These are phyloP conservation scores for Glycyrrhiza uralensis DNA, from an alignment of 306 rosid genomes.

Conservation along the genomic window DNA sequence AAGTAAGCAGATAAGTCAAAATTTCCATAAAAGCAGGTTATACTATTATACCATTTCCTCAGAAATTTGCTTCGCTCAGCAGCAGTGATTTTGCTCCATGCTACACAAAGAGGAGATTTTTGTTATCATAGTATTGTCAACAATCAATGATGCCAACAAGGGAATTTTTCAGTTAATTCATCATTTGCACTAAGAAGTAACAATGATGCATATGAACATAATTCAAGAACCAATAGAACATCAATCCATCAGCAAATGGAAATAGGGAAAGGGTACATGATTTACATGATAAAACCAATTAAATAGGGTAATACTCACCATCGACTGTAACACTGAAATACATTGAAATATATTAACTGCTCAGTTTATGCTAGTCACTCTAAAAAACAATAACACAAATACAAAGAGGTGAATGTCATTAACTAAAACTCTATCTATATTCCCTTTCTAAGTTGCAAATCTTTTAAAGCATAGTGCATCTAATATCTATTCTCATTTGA, in stretches of 20 bases:
- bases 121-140: neutral
- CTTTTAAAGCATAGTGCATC: conserved; percentile 1
- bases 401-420: conserved; percentile 1
- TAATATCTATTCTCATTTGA: neutral
- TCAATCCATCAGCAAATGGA: neutral
- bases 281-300: conserved; percentile 4
- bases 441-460: neutral
- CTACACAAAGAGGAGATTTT: conserved; percentile 40
- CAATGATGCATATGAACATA: conserved; percentile 7
- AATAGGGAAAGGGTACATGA: neutral
- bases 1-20: neutral
- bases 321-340: neutral
- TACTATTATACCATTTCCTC: conserved; percentile 71
- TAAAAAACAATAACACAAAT: neutral
- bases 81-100: conserved; percentile 92
- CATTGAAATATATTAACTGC: neutral
- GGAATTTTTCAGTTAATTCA: neutral
- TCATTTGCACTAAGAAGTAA: neutral
- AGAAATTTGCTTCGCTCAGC: conserved; percentile 78
- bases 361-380: conserved; percentile 1
- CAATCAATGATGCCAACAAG: conserved; percentile 14
- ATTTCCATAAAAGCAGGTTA: conserved; percentile 9
- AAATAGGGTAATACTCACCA: neutral
- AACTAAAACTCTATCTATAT: neutral
- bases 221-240: conserved; percentile 11